Base-by-base conservation (phyloP, 805 yeast species). In the Starmerella davenportii region DNA sequence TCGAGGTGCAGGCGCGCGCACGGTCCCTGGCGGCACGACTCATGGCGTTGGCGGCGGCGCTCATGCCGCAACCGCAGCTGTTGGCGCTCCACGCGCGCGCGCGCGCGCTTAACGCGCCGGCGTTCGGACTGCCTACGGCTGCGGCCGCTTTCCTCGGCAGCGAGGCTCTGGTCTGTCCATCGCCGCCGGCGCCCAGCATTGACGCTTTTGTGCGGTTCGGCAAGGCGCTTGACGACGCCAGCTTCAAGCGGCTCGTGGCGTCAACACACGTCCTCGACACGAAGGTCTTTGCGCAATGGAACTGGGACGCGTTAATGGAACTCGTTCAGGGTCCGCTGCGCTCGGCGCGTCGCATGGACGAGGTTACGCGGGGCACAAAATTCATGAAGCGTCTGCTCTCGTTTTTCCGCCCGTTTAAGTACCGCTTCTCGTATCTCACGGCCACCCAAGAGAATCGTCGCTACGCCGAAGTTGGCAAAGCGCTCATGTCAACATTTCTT, bases 401-500 rank as follows among this genome's bases (percentile, higher is more conserved):
- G 2, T 90, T 87, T 54, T 87, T 74, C 54, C 65, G 96, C 38
- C 98, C 99, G 0, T 78, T 85, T 60, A 85, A 92, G 57, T 73
- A 76, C 50, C 63, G 95, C 39, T 87, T 84, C 56, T 64, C 79
- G 5, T 59, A 63, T 21, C 57, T 73, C 34, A 60, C 69, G 42
- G 63, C 63, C 40, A 61, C 73, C 1, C 30, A 34, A 5, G 69
- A 66, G 40, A 66, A 76, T 19, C 66, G 64, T 20, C 65, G 68
- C 43, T 80, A 74, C 47, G 68, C 79, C 11, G 67, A 64, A 37
- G 75, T 79, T 3, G 96, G 95, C 0, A 72, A 84, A 49, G 78
- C 72, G 36, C 65, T 90, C 25, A 61, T 90, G 46, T 74, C 69
- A 42, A 67, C 78, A 34, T 59, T 87, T 5, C 59, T 82, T 2